Evolutionary conservation across 2,329 filamentous ascomycete genomes (phyloP).

Genomic region (Cordyceps cateniannulata): DNA sequence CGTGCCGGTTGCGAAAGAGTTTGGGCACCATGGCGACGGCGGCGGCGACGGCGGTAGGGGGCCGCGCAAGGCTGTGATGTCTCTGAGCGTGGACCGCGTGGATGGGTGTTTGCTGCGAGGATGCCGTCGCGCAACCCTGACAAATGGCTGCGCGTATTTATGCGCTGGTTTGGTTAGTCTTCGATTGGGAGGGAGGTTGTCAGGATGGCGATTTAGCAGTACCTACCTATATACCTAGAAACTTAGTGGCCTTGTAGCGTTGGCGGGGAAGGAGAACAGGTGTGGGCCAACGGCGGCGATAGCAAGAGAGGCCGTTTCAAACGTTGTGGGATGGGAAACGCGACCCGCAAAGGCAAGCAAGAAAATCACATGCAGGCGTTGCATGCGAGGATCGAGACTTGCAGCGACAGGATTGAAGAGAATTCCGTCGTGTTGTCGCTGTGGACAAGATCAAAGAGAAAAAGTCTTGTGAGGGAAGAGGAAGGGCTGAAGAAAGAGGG

Average conservation of each 20-base stretch:
- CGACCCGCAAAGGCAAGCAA: too few species aligned
- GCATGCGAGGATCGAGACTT: not conserved
- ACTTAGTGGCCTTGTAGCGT: not conserved
- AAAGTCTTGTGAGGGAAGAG: not conserved
- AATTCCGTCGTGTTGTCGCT: not conserved
- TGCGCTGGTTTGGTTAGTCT: too few species aligned
- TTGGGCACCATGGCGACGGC: conserved; percentile 20
- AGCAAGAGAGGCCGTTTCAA: not conserved
- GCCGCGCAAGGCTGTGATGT: not conserved
- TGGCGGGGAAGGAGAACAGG: not conserved
- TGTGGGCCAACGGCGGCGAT: not conserved
- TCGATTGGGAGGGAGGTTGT: too few species aligned
- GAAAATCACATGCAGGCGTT: too few species aligned
- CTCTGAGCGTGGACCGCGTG: too few species aligned
- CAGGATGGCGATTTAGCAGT: too few species aligned
- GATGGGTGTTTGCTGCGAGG: not conserved
- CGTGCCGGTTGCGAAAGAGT: conserved; percentile 39
- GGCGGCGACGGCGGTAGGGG: not conserved
- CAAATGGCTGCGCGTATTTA: too few species aligned
- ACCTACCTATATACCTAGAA: too few species aligned
- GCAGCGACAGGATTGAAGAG: not conserved
- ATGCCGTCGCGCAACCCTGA: too few species aligned
- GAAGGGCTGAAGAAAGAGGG: not conserved
- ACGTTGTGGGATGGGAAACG: not conserved
- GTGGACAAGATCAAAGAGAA: not conserved